Evolutionary conservation across 1,139 yeast genomes (phyloP).

Genomic region (Zygosaccharomyces pseudobailii): DNA sequence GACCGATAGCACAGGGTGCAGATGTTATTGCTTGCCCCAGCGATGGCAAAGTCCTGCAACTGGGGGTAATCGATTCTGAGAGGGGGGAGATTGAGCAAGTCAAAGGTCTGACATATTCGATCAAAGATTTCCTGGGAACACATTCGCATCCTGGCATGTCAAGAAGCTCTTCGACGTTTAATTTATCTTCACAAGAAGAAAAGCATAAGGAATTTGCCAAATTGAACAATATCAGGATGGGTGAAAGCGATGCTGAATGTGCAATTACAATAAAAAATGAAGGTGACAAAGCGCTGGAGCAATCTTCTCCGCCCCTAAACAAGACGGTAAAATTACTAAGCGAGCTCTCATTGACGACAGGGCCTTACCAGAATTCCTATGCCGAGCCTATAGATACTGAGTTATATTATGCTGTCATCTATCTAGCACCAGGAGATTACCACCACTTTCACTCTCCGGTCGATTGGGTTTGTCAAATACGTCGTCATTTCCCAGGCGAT

Average conservation of each 20-base stretch:
- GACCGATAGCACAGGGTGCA: slow-evolving; percentile 65
- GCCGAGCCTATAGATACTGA: slow-evolving; percentile 42
- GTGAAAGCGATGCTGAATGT: slow-evolving; percentile 36
- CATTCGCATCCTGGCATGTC: slow-evolving; percentile 31
- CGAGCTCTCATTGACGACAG: slow-evolving; percentile 26
- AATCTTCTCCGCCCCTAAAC: slow-evolving; percentile 38
- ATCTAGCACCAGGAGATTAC: slow-evolving; percentile 97
- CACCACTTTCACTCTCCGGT: slow-evolving; percentile 97
- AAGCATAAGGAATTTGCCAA: slow-evolving; percentile 76
- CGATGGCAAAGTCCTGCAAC: slow-evolving; percentile 84
- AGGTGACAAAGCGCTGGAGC: slow-evolving; percentile 53
- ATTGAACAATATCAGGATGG: slow-evolving; percentile 54
- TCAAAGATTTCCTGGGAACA: slow-evolving; percentile 83
- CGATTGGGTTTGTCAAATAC: slow-evolving; percentile 88
- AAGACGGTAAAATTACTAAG: slow-evolving; percentile 29
- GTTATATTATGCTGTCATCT: slow-evolving; percentile 84
- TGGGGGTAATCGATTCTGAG: slow-evolving; percentile 66
- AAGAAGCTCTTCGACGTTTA: slow-evolving; percentile 28
- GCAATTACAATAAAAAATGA: slow-evolving; percentile 51
- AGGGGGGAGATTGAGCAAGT: slow-evolving; percentile 92
- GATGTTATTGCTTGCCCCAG: slow-evolving; percentile 78
- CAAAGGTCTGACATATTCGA: slow-evolving; percentile 90
- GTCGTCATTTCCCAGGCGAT: slow-evolving; percentile 96
- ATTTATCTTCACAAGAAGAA: slow-evolving; percentile 36
- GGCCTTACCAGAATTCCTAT: slow-evolving; percentile 15